phyloP scores from a whole-genome alignment of 768 basidiomycete genomes.

The Rubroboletus satanas region DNA sequence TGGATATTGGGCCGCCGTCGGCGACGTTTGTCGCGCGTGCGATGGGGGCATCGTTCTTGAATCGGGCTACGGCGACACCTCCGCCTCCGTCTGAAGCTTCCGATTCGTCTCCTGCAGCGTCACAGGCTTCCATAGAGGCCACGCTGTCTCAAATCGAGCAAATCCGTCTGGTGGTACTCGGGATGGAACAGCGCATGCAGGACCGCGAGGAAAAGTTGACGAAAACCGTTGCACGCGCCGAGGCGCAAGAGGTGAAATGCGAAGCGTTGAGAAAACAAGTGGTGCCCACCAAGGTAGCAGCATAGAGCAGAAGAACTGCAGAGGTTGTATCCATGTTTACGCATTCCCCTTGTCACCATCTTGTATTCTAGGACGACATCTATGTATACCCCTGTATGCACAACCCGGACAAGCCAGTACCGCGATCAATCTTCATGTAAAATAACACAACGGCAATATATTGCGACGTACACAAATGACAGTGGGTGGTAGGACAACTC shows the following conservation, averaged over 20 bases:
- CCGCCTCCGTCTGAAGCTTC: constrained; percentile 14
- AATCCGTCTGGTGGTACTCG: constrained; percentile 61
- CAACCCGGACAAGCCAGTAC: neutral
- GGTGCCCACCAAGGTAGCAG: constrained; percentile 19
- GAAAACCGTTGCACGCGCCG: constrained; percentile 58
- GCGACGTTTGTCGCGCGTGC: constrained; percentile 29
- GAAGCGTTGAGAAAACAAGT: constrained; percentile 46
- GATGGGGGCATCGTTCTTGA: constrained; percentile 28
- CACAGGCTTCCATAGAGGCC: constrained; percentile 34
- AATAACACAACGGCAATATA: constrained; percentile 24
- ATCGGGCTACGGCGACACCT: constrained; percentile 18
- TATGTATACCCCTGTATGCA: constrained; percentile 11
- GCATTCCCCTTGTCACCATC: constrained; percentile 12
- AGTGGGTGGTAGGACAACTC: constrained; percentile 20
- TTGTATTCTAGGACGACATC: constrained; percentile 23
- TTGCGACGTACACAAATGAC: constrained; percentile 30
- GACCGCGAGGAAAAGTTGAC: constrained; percentile 56
- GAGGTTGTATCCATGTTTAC: constrained; percentile 6
- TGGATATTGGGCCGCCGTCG: constrained; percentile 36
- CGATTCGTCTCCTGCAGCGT: constrained; percentile 10
- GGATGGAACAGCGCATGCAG: constrained; percentile 72
- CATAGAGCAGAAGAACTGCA: constrained; percentile 3
- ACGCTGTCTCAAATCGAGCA: constrained; percentile 64
- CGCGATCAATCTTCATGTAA: neutral
- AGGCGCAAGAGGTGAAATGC: constrained; percentile 52